Conservation (phyloP, 2,329 filamentous ascomycete species). For the Neofusicoccum laricinum region DNA sequence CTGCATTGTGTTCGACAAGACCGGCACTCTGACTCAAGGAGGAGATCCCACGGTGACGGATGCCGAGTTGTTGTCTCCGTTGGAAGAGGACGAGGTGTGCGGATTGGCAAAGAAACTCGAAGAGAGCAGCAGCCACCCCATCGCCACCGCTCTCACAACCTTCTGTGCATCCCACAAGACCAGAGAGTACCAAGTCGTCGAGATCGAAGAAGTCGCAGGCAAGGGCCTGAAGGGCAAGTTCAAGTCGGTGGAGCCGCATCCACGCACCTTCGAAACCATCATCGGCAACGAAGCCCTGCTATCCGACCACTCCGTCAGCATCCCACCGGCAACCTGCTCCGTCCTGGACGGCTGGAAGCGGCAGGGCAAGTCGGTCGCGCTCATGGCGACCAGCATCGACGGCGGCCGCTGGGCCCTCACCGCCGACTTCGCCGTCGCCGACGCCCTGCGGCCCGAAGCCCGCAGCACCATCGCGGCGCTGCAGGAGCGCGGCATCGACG, state of each 20-base stretch:
- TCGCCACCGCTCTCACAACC: constrained; percentile 66
- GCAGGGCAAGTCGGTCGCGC: constrained; percentile 41
- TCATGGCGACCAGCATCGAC: constrained; percentile 30
- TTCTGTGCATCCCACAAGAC: constrained; percentile 51
- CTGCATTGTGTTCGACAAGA: constrained; percentile 85
- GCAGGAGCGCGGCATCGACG: constrained; percentile 62
- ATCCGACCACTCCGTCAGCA: constrained; percentile 35
- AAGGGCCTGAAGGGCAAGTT: constrained; percentile 65
- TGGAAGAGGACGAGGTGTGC: constrained; percentile 42
- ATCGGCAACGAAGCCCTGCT: constrained; percentile 75
- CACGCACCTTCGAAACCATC: constrained; percentile 47
- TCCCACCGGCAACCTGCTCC: constrained; percentile 23
- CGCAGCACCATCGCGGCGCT: constrained; percentile 62
- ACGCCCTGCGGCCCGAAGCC: constrained; percentile 76
- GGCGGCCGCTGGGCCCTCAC: constrained; percentile 44
- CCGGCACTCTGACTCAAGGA: constrained; percentile 72
- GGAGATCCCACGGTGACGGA: constrained; percentile 69
- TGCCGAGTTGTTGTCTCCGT: constrained; percentile 37
- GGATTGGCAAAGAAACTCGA: constrained; percentile 62
- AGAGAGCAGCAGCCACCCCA: constrained; percentile 70
- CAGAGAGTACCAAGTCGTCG: constrained; percentile 24
- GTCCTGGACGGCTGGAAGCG: constrained; percentile 39
- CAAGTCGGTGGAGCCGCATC: constrained; percentile 26
- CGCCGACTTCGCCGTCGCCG: constrained; percentile 72
- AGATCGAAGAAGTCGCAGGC: constrained; percentile 66